Base-by-base conservation (phyloP, 2,329 filamentous ascomycete species). In the Neonectria hederae region DNA sequence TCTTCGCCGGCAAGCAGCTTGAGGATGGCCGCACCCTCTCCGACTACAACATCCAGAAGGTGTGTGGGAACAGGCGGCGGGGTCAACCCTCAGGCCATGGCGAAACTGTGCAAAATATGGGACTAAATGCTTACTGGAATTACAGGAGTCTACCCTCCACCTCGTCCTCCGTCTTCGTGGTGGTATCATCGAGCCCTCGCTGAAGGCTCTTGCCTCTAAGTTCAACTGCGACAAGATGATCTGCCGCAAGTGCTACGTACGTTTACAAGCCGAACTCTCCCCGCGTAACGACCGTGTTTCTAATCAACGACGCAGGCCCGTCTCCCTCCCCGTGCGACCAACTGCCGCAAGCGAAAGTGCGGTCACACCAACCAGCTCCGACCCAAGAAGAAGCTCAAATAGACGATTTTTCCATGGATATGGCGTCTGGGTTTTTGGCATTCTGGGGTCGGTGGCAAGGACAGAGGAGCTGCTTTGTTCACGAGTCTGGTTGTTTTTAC, bases 161-260 rank as follows among this genome's bases (percentile, higher is more conserved):
- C 86, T 98, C 80, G 95, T 98, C 81, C 94, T 98, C 84, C 94
- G 95, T 87, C 94, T 98, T 78, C 94, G 95, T 89, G 95, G 95
- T 89, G 95, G 95, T 89, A 95, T 98, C 88, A 97, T 97, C 80
- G 95, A 98, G 90, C 96, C 96, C 78, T 97, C 94, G 79, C 91
- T 98, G 79, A 98, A 98, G 91, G 95, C 93, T 76, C 91, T 98
- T 73, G 95, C 95, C 81, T 94, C 91, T 88, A 97, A 97, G 90
- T 98, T 97, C 90, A 98, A 99, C 92, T 98, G 95, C 92, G 96
- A 98, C 76, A 97, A 97, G 92, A 95, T 95, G 92, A 97, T 98
- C 86, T 98, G 96, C 93, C 95, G 96, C 89, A 98, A 99, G 92
- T 99, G 96, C 92, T 98, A 98, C 86, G 93, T 96, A 90, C 77